A percentile compares a stretch with the other conserved stretches of the same genome.
Evolutionary conservation across 2,329 filamentous ascomycete genomes (phyloP).

Genomic region (Sporothrix brasiliensis): DNA sequence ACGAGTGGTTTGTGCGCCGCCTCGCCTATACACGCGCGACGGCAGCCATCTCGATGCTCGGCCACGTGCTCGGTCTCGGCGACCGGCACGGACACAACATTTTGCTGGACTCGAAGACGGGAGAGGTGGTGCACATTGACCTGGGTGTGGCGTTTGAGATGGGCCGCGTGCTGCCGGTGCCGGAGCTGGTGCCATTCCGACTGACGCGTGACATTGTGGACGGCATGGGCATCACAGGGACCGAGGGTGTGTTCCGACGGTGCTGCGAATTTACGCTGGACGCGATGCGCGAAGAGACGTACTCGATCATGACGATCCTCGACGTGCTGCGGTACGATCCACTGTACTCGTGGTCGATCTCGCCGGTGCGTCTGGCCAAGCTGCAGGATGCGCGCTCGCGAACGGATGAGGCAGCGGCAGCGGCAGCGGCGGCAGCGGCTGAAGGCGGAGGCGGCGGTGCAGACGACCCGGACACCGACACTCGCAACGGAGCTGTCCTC

Average conservation of each 20-base stretch:
- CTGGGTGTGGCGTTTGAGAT: slow-evolving; percentile 96
- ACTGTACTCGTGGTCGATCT: slow-evolving; percentile 92
- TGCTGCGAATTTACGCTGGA: slow-evolving; percentile 98
- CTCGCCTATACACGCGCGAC: slow-evolving; percentile 92
- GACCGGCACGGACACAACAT: slow-evolving; percentile 98
- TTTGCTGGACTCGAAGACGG: slow-evolving; percentile 82
- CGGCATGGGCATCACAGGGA: slow-evolving; percentile 93
- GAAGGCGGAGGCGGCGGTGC: slow-evolving; percentile 43
- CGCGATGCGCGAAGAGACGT: slow-evolving; percentile 89
- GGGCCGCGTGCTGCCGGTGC: slow-evolving; percentile 90
- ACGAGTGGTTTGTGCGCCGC: slow-evolving; percentile 91
- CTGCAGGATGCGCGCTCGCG: slow-evolving; percentile 60
- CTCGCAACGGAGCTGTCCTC: slow-evolving; percentile 46
- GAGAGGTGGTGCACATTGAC: slow-evolving; percentile 96
- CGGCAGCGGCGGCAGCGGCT: slow-evolving; percentile 40
- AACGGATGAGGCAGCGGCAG: slow-evolving; percentile 47
- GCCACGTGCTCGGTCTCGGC: slow-evolving; percentile 87
- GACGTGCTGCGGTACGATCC: slow-evolving; percentile 98
- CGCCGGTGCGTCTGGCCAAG: slow-evolving; percentile 66
- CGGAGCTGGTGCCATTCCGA: slow-evolving; percentile 93
- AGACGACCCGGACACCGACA: slow-evolving; percentile 39
- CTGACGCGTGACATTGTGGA: slow-evolving; percentile 93
- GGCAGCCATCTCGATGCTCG: slow-evolving; percentile 92
- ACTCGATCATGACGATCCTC: slow-evolving; percentile 97
- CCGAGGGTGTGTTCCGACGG: slow-evolving; percentile 94